These are phyloP conservation scores for Candida krabiensis DNA, from an alignment of 805 yeast species.

Conservation along the genomic window DNA sequence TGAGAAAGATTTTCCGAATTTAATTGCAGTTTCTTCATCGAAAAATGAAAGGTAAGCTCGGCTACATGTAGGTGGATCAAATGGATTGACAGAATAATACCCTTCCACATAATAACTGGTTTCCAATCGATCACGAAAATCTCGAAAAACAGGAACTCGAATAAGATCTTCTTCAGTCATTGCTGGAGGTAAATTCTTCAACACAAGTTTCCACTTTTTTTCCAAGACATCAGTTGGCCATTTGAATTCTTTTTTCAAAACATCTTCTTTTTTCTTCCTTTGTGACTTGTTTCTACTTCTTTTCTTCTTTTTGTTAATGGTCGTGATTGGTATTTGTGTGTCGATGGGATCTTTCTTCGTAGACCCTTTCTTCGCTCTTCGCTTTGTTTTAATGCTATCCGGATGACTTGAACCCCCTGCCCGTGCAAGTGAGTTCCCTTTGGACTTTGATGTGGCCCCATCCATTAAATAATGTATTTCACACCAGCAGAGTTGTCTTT, in stretches of 20 bases:
- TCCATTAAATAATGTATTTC: no score
- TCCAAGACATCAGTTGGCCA: background rate
- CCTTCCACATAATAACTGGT: constrained; percentile 43
- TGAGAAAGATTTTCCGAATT: background rate
- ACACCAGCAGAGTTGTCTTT: no score
- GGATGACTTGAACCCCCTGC: no score
- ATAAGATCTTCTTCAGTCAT: constrained; percentile 32
- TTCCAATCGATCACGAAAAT: constrained; percentile 3
- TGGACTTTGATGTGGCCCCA: no score
- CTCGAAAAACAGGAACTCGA: background rate
- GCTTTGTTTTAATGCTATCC: no score
- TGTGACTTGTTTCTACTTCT: background rate
- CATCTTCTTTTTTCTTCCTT: background rate
- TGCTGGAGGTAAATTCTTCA: constrained; percentile 47
- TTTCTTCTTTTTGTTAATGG: constrained; percentile 3
- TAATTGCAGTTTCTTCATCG: no score
- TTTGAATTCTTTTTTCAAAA: constrained; percentile 14
- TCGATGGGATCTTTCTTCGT: no score
- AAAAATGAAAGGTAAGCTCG: constrained; percentile 34
- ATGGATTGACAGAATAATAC: constrained; percentile 36
- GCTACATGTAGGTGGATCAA: constrained; percentile 40
- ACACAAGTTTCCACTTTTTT: constrained; percentile 30
- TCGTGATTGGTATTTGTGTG: no score
- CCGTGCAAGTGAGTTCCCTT: no score
- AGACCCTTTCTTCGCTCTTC: no score